Conservation (phyloP, 2,329 filamentous ascomycete species). For the Colletotrichum sp. region DNA sequence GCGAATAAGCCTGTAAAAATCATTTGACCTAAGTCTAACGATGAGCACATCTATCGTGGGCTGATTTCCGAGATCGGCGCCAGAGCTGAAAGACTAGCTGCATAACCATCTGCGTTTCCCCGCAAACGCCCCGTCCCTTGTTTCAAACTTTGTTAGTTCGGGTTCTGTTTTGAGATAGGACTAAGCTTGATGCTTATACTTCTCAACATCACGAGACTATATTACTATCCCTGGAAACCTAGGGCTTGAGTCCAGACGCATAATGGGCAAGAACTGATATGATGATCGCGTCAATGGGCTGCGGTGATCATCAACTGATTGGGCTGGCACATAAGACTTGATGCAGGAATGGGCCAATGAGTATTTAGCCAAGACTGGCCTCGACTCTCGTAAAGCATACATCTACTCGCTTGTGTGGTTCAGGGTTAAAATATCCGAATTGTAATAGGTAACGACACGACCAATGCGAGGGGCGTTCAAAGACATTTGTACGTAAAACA, state of each 20-base stretch:
- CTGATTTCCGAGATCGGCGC: neutral
- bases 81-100: neutral
- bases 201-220: neutral
- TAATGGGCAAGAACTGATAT: neutral
- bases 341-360: neutral
- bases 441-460: neutral
- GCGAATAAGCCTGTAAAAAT: neutral
- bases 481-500: neutral
- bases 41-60: neutral
- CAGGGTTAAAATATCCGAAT: neutral
- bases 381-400: neutral
- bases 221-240: neutral
- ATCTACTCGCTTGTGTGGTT: neutral
- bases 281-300: neutral
- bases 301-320: neutral
- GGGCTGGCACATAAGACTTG: neutral
- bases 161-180: neutral
- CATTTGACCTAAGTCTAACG: neutral
- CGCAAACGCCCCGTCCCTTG: neutral
- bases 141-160: neutral
- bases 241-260: neutral
- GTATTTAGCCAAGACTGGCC: neutral
- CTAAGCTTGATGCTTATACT: neutral
- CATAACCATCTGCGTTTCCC: neutral
- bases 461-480: neutral